Percentiles rank a stretch among this genome's conserved stretches.
These are phyloP conservation scores for Chaetomiaceae sp. DNA, from an alignment of 2,329 filamentous ascomycete species.

Conservation along the genomic window DNA sequence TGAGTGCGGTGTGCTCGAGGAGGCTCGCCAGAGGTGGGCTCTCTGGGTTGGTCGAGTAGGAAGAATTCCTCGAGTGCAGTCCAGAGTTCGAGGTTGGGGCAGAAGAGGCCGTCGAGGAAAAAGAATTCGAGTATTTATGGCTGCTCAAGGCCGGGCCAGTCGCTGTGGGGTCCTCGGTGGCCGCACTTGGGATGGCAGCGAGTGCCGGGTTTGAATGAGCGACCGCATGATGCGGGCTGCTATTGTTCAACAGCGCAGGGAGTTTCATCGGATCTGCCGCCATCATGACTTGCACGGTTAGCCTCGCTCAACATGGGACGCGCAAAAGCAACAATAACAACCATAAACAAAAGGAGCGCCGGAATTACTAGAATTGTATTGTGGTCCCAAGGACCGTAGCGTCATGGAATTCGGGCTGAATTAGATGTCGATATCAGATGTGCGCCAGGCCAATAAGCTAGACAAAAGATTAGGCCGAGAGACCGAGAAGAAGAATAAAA, in stretches of 20 bases:
- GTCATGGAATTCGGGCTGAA: too few species aligned
- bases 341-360: not conserved
- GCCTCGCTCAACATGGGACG: not conserved
- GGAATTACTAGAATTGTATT: too few species aligned
- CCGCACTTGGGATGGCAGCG: slow-evolving; percentile 21
- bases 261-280: not conserved
- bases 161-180: too few species aligned
- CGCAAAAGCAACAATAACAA: not conserved
- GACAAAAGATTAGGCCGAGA: too few species aligned
- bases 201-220: not conserved
- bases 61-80: slow-evolving; percentile 41
- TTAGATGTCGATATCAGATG: too few species aligned
- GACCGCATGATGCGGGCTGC: too few species aligned
- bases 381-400: too few species aligned
- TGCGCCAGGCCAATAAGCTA: too few species aligned
- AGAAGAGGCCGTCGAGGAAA: slow-evolving; percentile 46
- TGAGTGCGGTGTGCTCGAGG: too few species aligned
- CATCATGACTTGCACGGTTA: not conserved
- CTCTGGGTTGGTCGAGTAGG: slow-evolving; percentile 9
- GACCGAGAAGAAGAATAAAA: too few species aligned
- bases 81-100: slow-evolving; percentile 36
- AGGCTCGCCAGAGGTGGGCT: not conserved
- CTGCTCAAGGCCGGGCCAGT: slow-evolving; percentile 4
- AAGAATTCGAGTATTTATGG: slow-evolving; percentile 41
- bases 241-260: not conserved